Evolutionary conservation across 1,284 basidiomycete species (phyloP), one percentile per base, ranked within the genome.

Genomic region (Papiliotrema fonsecae): DNA sequence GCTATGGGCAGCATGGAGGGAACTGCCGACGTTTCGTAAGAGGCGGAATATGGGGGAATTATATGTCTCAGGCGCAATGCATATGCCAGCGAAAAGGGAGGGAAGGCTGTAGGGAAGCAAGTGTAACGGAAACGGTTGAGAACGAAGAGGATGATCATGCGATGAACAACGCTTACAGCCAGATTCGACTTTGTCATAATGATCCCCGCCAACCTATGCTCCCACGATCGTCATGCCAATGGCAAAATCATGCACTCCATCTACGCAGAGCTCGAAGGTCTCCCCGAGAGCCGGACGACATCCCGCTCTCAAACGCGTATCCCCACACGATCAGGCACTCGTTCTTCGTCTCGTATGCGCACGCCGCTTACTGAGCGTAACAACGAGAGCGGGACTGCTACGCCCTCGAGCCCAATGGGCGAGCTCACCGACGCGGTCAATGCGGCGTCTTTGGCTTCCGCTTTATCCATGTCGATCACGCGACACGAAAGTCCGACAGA

Each of bases 121-220:
- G n/a, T n/a, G n/a, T n/a, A n/a, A n/a, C n/a, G n/a, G n/a, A n/a
- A n/a, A n/a, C n/a, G n/a, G n/a, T n/a, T n/a, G n/a, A n/a, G n/a
- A n/a, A n/a, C n/a, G n/a, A n/a, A n/a, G n/a, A n/a, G n/a, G n/a
- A n/a, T n/a, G n/a, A n/a, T n/a, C n/a, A n/a, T n/a, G n/a, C n/a
- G n/a, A n/a, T n/a, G n/a, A n/a, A n/a, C n/a, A n/a, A n/a, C n/a
- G n/a, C n/a, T n/a, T n/a, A n/a, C n/a, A n/a, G n/a, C n/a, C n/a
- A 61, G 58, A 18, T 64, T 64, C 46, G 57, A 60, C 16, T 65
- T 64, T 45, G 58, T 56, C 6, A 30, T 65, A n/a, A 46, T 57
- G 34, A 45, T 65, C 1, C 61, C 63, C 1, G 43, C 44, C 6
- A 55, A 53, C 4, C 32, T 58, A 11, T 56, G 59, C 4, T 27